Evolutionary conservation across 192 early-diverging fungal species (phyloP), one percentile per base, ranked within the genome.

Genomic region (Linnemannia hyalina): DNA sequence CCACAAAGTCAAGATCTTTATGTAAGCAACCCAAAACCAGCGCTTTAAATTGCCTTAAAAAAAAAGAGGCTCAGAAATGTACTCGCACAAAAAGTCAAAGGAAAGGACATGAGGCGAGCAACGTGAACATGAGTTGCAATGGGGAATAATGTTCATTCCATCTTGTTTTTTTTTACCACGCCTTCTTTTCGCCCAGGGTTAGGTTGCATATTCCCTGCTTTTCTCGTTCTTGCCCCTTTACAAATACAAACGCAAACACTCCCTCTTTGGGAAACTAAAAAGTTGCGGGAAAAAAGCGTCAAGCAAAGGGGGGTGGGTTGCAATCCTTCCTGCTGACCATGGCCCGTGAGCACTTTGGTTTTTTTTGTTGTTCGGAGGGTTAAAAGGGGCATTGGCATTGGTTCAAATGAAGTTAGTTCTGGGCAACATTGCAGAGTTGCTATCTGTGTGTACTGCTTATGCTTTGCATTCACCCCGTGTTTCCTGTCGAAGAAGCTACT

Each of bases 1-100:
- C 76, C 84, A 86, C 47, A 86, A 86, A 74, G 80, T 86, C 75
- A 86, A 86, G 79, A 81, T 86, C 36, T 86, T 86, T 40, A 20
- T 86, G 84, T 54, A 74, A 81, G 84, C 70, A 20, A 29, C 6
- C 16, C 22, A 22, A 35, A 65, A 65, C 11, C 10, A 65, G 9
- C 4, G 11, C 26, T 65, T 29, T 18, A n/a, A 32, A 9, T 6
- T 55, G 16, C 22, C 5, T 55, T 6, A 7, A 23, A 16, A 23
- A 16, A 23, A 13, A 22, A 16, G 49, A 54, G 18, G 18, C 20
- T 52, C 49, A 52, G 49, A 52, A 52, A 52, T 5, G 47, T 15
- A 52, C 16, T 52, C 49, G 16, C 18, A 52, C 49, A 52, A 52
- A 20, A 3, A 40, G 38, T 3, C 3, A 40, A 52, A 52, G 5